Percentiles rank a stretch among this genome's conserved stretches.
phyloP scores from a whole-genome alignment of 202 grass and related monocot species.

The Setaria italica region DNA sequence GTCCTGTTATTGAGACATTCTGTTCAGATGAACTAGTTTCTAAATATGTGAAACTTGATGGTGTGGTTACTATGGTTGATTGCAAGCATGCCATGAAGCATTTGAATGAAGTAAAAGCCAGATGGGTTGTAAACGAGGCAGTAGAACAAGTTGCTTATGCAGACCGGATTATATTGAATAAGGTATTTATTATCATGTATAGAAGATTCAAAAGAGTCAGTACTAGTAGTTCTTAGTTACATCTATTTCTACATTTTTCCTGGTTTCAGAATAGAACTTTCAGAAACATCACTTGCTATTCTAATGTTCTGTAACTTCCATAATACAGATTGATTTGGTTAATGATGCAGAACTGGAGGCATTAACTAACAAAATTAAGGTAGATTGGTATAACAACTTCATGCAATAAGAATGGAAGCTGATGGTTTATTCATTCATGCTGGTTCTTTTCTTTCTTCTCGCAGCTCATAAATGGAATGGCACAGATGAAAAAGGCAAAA shows the following conservation, averaged over 20 bases:
- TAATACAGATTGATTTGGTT: slow-evolving; percentile 68
- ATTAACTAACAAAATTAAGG: slow-evolving; percentile 76
- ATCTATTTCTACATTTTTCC: slow-evolving; percentile 18
- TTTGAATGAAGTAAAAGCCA: slow-evolving; percentile 77
- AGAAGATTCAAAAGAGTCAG: background rate
- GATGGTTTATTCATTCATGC: background rate
- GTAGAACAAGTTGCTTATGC: slow-evolving; percentile 85
- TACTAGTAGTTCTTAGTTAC: background rate
- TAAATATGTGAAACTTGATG: slow-evolving; percentile 80
- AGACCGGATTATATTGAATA: slow-evolving; percentile 71
- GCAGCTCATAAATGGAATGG: slow-evolving; percentile 82
- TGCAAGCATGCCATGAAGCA: slow-evolving; percentile 81
- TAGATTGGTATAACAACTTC: slow-evolving; percentile 37
- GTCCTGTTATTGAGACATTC: slow-evolving; percentile 77
- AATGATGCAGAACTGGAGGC: slow-evolving; percentile 56
- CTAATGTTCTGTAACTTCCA: slow-evolving; percentile 12
- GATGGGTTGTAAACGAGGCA: slow-evolving; percentile 84
- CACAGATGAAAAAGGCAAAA: slow-evolving; percentile 57
- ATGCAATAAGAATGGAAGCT: background rate
- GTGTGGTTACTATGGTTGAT: slow-evolving; percentile 82
- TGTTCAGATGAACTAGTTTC: slow-evolving; percentile 76
- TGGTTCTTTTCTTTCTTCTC: background rate
- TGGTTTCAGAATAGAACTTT: slow-evolving; percentile 8
- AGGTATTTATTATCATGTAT: slow-evolving; percentile 40
- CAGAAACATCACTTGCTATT: background rate